Evolutionary conservation across 2,329 filamentous ascomycete genomes (phyloP).

Genomic region (Botrytis cinerea): DNA sequence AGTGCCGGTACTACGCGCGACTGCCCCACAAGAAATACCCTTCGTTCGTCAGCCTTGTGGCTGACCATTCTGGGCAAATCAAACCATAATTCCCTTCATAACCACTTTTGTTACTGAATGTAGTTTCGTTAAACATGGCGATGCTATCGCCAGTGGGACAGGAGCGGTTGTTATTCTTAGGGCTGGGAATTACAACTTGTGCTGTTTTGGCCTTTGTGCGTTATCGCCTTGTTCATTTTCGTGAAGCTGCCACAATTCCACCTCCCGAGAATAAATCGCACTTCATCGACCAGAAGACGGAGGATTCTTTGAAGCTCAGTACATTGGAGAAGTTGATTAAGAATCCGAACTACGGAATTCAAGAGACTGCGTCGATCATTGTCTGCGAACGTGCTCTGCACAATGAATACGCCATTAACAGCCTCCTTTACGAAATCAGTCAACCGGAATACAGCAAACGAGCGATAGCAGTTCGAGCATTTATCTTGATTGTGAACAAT

Average conservation of each 20-base stretch:
- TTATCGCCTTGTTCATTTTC: conserved; percentile 58
- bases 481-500: conserved; percentile 56
- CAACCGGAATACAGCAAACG: conserved; percentile 60
- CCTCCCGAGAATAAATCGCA: conserved; percentile 65
- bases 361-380: conserved; percentile 65
- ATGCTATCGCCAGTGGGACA: conserved; percentile 36
- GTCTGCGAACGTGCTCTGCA: conserved; percentile 60
- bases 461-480: conserved; percentile 56
- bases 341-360: conserved; percentile 72
- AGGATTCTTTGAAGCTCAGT: conserved; percentile 66
- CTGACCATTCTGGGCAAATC: neutral
- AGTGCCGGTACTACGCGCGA: neutral
- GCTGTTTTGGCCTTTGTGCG: conserved; percentile 59
- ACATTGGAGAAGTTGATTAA: conserved; percentile 68
- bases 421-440: conserved; percentile 60
- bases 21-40: conserved; percentile 3
- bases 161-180: conserved; percentile 36
- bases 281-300: conserved; percentile 74
- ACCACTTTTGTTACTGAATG: conserved; percentile 29
- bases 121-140: conserved; percentile 37
- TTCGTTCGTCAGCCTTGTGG: conserved; percentile 10
- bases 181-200: conserved; percentile 54
- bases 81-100: neutral
- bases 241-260: conserved; percentile 66
- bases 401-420: conserved; percentile 53